Evolutionary conservation across 148 eudicot genomes (phyloP), one percentile per base, ranked within the genome.

Genomic region (Hydrangea macrophylla): DNA sequence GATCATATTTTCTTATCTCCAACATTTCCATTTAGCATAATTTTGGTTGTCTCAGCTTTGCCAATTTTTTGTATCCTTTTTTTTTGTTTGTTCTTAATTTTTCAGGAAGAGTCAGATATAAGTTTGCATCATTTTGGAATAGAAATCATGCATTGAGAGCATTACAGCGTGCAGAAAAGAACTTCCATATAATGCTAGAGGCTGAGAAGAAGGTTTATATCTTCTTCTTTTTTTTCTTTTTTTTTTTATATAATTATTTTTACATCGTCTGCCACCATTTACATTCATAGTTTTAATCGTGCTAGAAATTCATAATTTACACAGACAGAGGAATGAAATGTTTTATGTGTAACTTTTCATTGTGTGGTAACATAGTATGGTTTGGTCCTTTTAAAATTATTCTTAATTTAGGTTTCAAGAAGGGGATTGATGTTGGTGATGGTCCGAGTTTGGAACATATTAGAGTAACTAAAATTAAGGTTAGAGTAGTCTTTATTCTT

Each of bases 41-140:
- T 6, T 17, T 0, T 7, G 15, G n/a, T 6, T 22, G 7, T 40
- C 36, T 58, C 31, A 23, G 57, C 22, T 4, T 57, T 8, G 11
- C 36, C 0, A 13, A 58, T 31, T 40, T 66, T 65, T 32, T n/a
- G n/a, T n/a, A n/a, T 35, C 27, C 27, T 68, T 28, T 54, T 58
- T 64, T 33, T 50, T 39, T 8, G 55, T 20, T n/a, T n/a, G n/a
- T n/a, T n/a, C n/a, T n/a, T n/a, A n/a, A n/a, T n/a, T n/a, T 79
- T 79, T 68, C 92, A 93, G 98, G 98, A 55, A 84, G 96, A 82
- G 98, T 93, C 56, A 90, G 90, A 79, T 93, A 93, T 78, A 90
- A 81, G 64, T 93, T 90, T 85, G 98, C 98, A 44, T 93, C 98
- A 42, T 93, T 93, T 83, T 93, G 98, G 98, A 93, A 93, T 58